Evolutionary conservation across 1,284 basidiomycete genomes (phyloP).

Genomic region (Tylopilus orsonianus): DNA sequence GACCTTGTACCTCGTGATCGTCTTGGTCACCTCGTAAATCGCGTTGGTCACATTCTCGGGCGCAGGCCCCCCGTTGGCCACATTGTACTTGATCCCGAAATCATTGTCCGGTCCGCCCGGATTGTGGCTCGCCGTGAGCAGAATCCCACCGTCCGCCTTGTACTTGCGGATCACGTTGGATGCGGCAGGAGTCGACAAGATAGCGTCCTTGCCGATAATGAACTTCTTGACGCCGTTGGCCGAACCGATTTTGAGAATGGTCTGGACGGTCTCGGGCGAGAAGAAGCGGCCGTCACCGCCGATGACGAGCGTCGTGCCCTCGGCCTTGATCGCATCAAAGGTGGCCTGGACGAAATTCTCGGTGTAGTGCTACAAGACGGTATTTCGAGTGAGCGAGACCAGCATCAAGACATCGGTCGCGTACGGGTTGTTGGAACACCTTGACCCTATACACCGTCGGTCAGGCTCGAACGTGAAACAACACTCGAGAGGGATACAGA

Average conservation of each 20-base stretch:
- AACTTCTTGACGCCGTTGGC: slow-evolving; percentile 89
- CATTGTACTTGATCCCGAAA: slow-evolving; percentile 99
- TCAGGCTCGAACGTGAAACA: slow-evolving; percentile 8
- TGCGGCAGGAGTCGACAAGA: slow-evolving; percentile 95
- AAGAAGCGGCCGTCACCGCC: slow-evolving; percentile 98
- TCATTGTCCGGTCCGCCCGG: slow-evolving; percentile 97
- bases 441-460: slow-evolving; percentile 64
- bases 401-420: slow-evolving; percentile 29
- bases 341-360: slow-evolving; percentile 98
- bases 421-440: slow-evolving; percentile 86
- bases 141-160: slow-evolving; percentile 96
- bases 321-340: slow-evolving; percentile 84
- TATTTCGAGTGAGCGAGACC: slow-evolving; percentile 1
- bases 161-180: slow-evolving; percentile 95
- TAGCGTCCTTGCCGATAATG: slow-evolving; percentile 86
- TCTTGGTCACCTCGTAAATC: slow-evolving; percentile 91
- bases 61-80: slow-evolving; percentile 94
- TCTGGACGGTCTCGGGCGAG: slow-evolving; percentile 86
- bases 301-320: slow-evolving; percentile 88
- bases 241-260: slow-evolving; percentile 88
- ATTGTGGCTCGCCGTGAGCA: slow-evolving; percentile 98
- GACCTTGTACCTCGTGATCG: slow-evolving; percentile 83
- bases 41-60: slow-evolving; percentile 93
- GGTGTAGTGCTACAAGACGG: slow-evolving; percentile 79
- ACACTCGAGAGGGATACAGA: slow-evolving; percentile 34